Evolutionary conservation across 139 green algal species (phyloP).

Genomic region (Haematococcus sp.): DNA sequence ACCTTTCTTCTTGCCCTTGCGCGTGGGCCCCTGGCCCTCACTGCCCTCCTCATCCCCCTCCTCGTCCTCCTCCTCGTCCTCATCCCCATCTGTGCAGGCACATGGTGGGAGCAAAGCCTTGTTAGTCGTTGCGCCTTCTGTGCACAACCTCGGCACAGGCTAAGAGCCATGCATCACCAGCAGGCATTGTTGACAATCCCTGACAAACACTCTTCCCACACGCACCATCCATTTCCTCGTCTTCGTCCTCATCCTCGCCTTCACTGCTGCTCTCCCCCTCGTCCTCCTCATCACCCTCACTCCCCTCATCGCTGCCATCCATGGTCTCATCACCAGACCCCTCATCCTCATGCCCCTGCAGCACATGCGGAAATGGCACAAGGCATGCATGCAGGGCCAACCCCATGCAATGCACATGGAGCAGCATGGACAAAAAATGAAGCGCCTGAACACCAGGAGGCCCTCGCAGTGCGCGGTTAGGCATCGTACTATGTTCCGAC

Average conservation of each 20-base stretch:
- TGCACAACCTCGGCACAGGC: too few relatives aligned
- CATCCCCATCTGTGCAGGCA: conserved; percentile 5
- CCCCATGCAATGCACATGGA: too few relatives aligned
- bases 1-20: conserved; percentile 29
- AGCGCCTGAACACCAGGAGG: too few relatives aligned
- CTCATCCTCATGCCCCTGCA: too few relatives aligned
- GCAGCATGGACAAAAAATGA: too few relatives aligned
- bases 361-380: conserved; percentile 3
- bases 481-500: too few relatives aligned
- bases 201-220: conserved; percentile 1
- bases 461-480: too few relatives aligned
- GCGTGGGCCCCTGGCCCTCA: neutral
- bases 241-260: conserved; percentile 29
- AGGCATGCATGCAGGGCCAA: neutral
- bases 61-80: neutral
- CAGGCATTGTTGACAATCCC: neutral
- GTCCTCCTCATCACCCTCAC: conserved; percentile 5
- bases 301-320: too few relatives aligned
- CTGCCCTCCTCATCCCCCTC: too few relatives aligned
- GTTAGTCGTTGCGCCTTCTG: neutral
- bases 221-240: conserved; percentile 40
- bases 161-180: neutral
- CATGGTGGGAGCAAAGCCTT: neutral
- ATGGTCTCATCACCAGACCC: too few relatives aligned
- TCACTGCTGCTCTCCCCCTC: neutral